Base-by-base conservation (phyloP, 495 filamentous ascomycete genomes). In the Xylaria castorea region DNA sequence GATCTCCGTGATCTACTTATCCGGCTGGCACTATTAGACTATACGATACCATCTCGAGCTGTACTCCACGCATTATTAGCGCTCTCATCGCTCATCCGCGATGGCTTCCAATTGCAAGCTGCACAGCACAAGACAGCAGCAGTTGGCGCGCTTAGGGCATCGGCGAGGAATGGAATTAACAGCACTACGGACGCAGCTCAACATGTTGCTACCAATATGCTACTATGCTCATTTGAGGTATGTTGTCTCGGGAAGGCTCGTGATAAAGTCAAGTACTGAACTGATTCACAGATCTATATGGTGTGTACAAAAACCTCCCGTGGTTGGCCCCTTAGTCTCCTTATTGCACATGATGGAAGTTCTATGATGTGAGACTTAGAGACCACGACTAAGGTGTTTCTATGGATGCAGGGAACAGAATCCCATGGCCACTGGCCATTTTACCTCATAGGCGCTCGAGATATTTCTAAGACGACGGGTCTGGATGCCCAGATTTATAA, bases 191-290 rank as follows among this genome's bases (percentile, higher is more conserved):
- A 81, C 58, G 78, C 78, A 11, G 75, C 76, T 20, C 80, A 82
- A 57, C 81, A 83, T 72, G 74, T 82, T 64, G 81, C 81, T 34
- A 68, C 81, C 9, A 76, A 74, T 8, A 82, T 83, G 81, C 58
- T 83, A 14, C 68, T 83, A 44, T 79, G 78, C 64, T 79, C 78
- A 14, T 80, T 80, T 46, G 81, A 83, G 76, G 81, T 81, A 42
- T 40, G 71, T 57, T 22, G 22, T 67, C 14, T 14, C 16, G 34
- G 50, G 3, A 20, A 36, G 32, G 4, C 40, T n/a, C 27, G 5
- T 22, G 6, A 48, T 9, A 18, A 44, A 60, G 11, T 58, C 22
- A 16, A 18, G 18, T 58, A 16, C 16, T 44, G 34, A 69, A 25
- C 38, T 46, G 38, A n/a, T 60, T 40, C 38, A 22, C 34, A 70